phyloP scores from a whole-genome alignment of 257 asterid species.

The Agastache rugosa region DNA sequence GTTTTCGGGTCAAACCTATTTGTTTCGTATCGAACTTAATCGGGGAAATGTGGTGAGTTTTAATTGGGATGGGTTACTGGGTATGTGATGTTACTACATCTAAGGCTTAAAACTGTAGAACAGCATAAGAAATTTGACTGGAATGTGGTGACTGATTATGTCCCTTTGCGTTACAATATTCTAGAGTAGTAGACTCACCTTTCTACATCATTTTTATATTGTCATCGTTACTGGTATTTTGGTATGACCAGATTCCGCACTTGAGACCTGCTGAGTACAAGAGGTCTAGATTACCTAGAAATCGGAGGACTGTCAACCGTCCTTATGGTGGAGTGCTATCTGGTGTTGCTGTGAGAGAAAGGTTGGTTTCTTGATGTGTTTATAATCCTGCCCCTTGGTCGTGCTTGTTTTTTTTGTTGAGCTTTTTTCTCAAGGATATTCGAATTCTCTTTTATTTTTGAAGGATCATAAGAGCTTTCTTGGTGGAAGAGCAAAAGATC shows the following conservation, averaged over 20 bases:
- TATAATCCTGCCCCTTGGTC: too few species aligned
- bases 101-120: too few species aligned
- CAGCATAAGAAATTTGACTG: too few species aligned
- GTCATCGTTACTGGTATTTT: not conserved
- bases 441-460: not conserved
- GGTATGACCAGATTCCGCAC: conserved; percentile 68
- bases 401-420: not conserved
- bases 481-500: conserved; percentile 77
- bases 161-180: not conserved
- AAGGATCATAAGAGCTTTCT: conserved; percentile 82
- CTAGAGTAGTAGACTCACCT: not conserved
- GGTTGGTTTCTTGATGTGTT: too few species aligned
- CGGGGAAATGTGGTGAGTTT: too few species aligned
- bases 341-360: conserved; percentile 79
- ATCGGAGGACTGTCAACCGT: conserved; percentile 75
- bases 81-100: too few species aligned
- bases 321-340: conserved; percentile 84
- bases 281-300: conserved; percentile 76
- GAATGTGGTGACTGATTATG: not conserved
- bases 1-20: too few species aligned
- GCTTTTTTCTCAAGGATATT: not conserved
- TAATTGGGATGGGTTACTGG: too few species aligned
- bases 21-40: too few species aligned
- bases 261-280: conserved; percentile 82
- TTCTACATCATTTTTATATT: not conserved